phyloP scores from a whole-genome alignment of 192 early-diverging fungal species.

The Phycomyces nitens region DNA sequence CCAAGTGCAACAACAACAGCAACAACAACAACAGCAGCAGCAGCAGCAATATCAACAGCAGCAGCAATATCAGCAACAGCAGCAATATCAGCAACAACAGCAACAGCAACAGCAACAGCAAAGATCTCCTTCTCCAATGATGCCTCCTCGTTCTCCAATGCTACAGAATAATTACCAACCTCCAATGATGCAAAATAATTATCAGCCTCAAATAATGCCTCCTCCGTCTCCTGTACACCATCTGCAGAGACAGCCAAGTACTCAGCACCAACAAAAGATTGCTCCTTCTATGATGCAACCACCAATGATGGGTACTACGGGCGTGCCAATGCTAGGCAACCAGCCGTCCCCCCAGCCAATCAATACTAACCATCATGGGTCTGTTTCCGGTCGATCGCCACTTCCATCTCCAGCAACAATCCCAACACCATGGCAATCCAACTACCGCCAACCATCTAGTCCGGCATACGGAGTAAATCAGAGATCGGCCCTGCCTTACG shows the following conservation, averaged over 20 bases:
- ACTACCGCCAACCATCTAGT: too few relatives aligned
- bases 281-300: too few relatives aligned
- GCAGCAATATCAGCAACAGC: not conserved
- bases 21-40: too few relatives aligned
- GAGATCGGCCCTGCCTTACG: not conserved
- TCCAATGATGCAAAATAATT: not conserved
- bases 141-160: conserved; percentile 6
- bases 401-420: not conserved
- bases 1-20: too few relatives aligned
- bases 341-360: not conserved
- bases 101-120: not conserved
- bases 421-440: not conserved
- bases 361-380: not conserved
- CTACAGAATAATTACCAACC: not conserved
- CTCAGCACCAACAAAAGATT: too few relatives aligned
- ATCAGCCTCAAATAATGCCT: not conserved
- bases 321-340: not conserved
- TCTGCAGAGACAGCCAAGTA: too few relatives aligned
- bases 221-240: too few relatives aligned
- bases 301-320: too few relatives aligned
- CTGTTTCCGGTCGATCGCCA: not conserved
- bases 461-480: too few relatives aligned
- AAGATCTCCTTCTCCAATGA: conserved; percentile 7
- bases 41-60: not conserved
- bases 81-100: not conserved